Conservation (phyloP, 2,329 filamentous ascomycete genomes). For the Pseudogymnoascus sp. region DNA sequence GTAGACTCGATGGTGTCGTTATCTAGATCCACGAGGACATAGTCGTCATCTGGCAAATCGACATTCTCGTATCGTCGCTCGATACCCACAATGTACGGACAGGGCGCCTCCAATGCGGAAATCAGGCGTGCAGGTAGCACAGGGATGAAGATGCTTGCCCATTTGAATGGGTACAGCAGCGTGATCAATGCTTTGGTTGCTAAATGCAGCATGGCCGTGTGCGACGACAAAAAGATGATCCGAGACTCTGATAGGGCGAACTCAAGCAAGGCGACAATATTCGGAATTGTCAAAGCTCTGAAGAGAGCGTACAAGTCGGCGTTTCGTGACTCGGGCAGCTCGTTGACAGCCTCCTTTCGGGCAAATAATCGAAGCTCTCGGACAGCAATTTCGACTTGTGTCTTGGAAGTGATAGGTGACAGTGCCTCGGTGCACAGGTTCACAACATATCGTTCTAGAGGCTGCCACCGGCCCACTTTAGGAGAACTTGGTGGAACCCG, state of each 20-base stretch:
- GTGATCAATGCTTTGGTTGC: conserved; percentile 81
- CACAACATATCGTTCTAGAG: conserved; percentile 90
- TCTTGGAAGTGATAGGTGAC: conserved; percentile 86
- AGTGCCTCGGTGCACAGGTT: conserved; percentile 94
- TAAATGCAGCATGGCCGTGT: conserved; percentile 92
- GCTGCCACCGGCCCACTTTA: conserved; percentile 89
- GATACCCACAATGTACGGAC: conserved; percentile 94
- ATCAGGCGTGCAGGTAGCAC: conserved; percentile 80
- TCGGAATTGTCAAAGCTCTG: conserved; percentile 79
- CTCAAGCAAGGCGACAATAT: conserved; percentile 88
- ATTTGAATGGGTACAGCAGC: conserved; percentile 82
- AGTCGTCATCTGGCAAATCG: conserved; percentile 88
- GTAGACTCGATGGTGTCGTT: conserved; percentile 85
- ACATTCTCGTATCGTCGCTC: conserved; percentile 84
- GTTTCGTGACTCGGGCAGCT: conserved; percentile 84
- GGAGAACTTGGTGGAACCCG: conserved; percentile 84
- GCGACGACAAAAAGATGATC: conserved; percentile 92
- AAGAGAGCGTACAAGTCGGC: conserved; percentile 92
- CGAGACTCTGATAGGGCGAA: conserved; percentile 88
- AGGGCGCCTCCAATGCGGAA: conserved; percentile 87
- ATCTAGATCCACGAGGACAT: conserved; percentile 89
- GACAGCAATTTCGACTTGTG: conserved; percentile 86
- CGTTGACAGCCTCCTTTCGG: conserved; percentile 85
- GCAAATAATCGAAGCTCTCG: conserved; percentile 88
- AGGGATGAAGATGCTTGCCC: conserved; percentile 91